Evolutionary conservation across 2,329 filamentous ascomycete species (phyloP).

Genomic region (Dactylonectria estremocensis): DNA sequence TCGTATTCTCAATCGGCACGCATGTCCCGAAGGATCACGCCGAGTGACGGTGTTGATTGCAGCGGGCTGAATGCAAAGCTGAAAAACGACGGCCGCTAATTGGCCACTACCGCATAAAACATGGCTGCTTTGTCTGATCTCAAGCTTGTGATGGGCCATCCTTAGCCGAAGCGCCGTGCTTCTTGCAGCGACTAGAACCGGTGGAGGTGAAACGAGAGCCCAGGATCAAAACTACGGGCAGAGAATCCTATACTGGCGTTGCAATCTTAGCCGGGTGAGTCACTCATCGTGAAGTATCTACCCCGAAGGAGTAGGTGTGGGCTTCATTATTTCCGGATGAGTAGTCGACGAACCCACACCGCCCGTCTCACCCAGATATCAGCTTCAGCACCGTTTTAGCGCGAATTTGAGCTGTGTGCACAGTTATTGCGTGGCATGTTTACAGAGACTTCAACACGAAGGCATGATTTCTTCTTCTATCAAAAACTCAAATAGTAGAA

Average conservation of each 20-base stretch:
- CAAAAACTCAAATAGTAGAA: no score
- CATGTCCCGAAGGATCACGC: background rate
- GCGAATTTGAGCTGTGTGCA: background rate
- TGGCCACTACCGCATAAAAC: background rate
- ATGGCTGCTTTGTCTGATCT: background rate
- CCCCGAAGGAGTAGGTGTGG: background rate
- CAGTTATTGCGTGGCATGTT: no score
- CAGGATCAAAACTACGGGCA: background rate
- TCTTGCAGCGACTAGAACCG: background rate
- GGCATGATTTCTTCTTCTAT: no score
- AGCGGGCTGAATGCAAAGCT: background rate
- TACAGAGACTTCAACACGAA: no score
- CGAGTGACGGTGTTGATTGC: constrained; percentile 8
- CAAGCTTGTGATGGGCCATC: background rate
- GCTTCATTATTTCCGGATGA: background rate
- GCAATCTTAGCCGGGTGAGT: constrained; percentile 2
- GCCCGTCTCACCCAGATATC: background rate
- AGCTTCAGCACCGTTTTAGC: background rate
- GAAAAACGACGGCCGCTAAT: background rate
- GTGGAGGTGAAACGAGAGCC: background rate
- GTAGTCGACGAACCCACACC: background rate
- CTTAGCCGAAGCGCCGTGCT: background rate
- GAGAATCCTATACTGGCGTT: background rate
- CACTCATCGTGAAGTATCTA: background rate
- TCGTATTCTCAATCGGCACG: background rate